These are phyloP conservation scores for Arabidopsis suecica DNA, from an alignment of 345 rosid species.

Conservation along the genomic window DNA sequence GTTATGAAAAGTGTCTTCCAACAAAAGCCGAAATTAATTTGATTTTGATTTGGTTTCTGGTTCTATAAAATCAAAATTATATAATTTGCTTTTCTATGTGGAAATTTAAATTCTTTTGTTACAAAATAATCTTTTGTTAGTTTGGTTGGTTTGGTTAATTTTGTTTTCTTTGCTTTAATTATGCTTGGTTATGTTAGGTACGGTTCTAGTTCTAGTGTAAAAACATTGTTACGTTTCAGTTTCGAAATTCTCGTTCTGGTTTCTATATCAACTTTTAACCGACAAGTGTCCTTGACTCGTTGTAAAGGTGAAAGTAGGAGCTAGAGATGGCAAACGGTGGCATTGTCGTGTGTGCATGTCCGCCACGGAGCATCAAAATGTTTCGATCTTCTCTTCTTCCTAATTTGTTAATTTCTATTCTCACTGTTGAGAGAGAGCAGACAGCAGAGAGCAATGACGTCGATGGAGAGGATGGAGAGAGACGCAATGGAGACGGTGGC, in stretches of 20 bases:
- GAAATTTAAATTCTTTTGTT: too few species aligned
- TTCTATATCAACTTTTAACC: neutral
- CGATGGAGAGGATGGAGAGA: slow-evolving; percentile 40
- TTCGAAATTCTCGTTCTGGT: neutral
- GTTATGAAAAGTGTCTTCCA: neutral
- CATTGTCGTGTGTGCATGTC: slow-evolving; percentile 34
- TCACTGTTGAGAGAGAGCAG: neutral
- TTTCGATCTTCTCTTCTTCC: slow-evolving; percentile 16
- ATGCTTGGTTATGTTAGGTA: neutral
- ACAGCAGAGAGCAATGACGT: slow-evolving; percentile 3
- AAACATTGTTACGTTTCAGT: neutral
- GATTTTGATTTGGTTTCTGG: neutral
- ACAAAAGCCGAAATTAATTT: neutral
- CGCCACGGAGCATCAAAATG: slow-evolving; percentile 32
- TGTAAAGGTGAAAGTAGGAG: slow-evolving; percentile 11
- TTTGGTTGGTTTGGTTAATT: neutral
- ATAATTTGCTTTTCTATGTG: neutral
- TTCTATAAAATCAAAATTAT: neutral
- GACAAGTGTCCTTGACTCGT: slow-evolving; percentile 33
- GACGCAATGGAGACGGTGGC: slow-evolving; percentile 70
- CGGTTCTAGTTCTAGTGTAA: neutral
- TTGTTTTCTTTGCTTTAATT: neutral
- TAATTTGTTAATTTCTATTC: neutral
- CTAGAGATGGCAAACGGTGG: slow-evolving; percentile 32
- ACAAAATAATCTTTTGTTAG: neutral